Percentiles rank a stretch among this genome's conserved stretches.
Evolutionary conservation across 371 early-diverging fungal species (phyloP).

Genomic region (Mucor piriformis): DNA sequence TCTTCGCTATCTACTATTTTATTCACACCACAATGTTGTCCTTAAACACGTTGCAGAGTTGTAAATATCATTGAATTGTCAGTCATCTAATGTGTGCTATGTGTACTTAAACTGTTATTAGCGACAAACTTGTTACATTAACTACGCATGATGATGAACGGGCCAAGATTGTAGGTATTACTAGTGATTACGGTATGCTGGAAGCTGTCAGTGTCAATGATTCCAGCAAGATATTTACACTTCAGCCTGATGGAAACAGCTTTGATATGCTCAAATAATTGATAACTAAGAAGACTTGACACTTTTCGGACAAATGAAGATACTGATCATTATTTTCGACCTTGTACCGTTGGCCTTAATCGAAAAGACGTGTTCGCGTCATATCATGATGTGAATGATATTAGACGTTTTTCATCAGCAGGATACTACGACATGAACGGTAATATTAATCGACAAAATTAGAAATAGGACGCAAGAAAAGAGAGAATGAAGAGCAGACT

Average conservation of each 20-base stretch:
- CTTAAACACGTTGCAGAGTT: no score
- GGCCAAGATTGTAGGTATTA: constrained; percentile 76
- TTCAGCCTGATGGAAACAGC: constrained; percentile 96
- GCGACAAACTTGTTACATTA: constrained; percentile 70
- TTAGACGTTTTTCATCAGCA: no score
- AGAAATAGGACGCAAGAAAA: no score
- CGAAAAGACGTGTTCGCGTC: no score
- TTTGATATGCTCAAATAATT: constrained; percentile 96
- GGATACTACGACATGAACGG: no score
- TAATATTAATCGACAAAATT: no score
- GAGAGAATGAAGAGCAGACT: no score
- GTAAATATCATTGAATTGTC: no score
- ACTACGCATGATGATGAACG: constrained; percentile 55
- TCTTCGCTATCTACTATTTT: no score
- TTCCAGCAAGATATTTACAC: constrained; percentile 56
- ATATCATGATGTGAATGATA: no score
- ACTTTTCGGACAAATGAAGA: not conserved
- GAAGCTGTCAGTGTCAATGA: constrained; percentile 63
- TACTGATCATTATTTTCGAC: not conserved
- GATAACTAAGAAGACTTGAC: constrained; percentile 66
- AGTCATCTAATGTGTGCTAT: not conserved
- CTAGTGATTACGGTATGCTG: constrained; percentile 71
- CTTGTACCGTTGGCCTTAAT: no score
- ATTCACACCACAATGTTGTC: no score
- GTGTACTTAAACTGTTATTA: constrained; percentile 19